Evolutionary conservation across 495 filamentous ascomycete species (phyloP), one percentile per base, ranked within the genome.

Genomic region (Penicillium argentinense): DNA sequence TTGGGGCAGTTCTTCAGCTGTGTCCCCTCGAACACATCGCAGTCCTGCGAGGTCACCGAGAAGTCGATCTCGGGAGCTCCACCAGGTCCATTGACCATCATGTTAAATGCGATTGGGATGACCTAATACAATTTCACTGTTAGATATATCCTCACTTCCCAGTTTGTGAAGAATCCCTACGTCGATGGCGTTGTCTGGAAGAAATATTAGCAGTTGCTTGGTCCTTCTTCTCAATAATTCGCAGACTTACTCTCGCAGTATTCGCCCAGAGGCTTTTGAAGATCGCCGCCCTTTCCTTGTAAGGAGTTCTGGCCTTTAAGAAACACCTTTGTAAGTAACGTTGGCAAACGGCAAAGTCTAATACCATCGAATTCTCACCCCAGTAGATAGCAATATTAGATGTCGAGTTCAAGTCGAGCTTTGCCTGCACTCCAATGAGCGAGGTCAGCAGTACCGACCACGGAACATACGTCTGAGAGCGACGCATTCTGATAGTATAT

Each of bases 311-410:
- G 81, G 7, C 79, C 81, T 84, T 41, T 27, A 16, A 38, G 27
- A 37, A 7, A 16, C 3, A 27, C 4, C 11, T 14, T 29, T 2
- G 9, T 38, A 11, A 26, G 18, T 45, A 17, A 9, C 9, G 13
- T 17, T 37, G 9, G 18, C 17, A n/a, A 7, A 7, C 13, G 16
- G 9, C 14, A 12, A 13, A 4, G 3, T 27, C 14, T 23, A n/a
- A n/a, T n/a, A n/a, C 3, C 23, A 21, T 8, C n/a, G 11, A 30
- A 3, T 37, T 38, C 62, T 48, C 61, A 80, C 71, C 83, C 83
- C 83, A 86, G 56, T 86, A 86, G 6, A 85, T 68, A 14, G 72
- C 78, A 41, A 85, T 49, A 56, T 83, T 86, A 36, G 54, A 68
- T 3, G 56, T 54, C 3, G 75, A 71, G 18, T 38, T 49, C 19